These are phyloP conservation scores for Pistacia vera DNA, from an alignment of 345 rosid species.

Conservation along the genomic window DNA sequence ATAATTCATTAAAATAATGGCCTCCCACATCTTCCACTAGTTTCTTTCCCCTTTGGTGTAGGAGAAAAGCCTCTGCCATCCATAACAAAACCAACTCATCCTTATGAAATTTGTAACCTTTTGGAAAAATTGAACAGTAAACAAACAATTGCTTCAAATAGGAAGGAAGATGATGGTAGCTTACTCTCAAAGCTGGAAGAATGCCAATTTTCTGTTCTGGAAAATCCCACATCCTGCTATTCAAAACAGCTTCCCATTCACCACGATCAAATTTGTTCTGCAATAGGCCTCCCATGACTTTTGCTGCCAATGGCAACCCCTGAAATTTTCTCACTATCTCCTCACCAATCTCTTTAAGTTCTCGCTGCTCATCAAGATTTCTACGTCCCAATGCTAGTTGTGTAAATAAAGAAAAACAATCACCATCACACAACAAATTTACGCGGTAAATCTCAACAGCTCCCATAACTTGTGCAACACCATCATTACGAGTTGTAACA, in stretches of 20 bases:
- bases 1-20: not conserved
- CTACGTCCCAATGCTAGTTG: not conserved
- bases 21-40: not conserved
- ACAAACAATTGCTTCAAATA: slow-evolving; percentile 7
- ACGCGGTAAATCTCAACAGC: not conserved
- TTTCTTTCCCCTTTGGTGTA: not conserved
- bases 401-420: slow-evolving; percentile 9
- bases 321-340: slow-evolving; percentile 19
- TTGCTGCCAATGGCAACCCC: slow-evolving; percentile 18
- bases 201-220: not conserved
- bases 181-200: slow-evolving; percentile 10
- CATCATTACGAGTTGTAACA: no score
- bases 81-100: slow-evolving; percentile 10
- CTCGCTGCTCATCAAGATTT: not conserved
- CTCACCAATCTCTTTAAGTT: not conserved
- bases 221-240: slow-evolving; percentile 14
- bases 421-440: not conserved
- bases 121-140: not conserved
- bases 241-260: slow-evolving; percentile 7
- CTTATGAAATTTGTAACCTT: not conserved
- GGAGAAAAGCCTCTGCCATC: slow-evolving; percentile 17
- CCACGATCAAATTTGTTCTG: not conserved
- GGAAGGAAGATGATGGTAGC: slow-evolving; percentile 15
- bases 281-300: not conserved
- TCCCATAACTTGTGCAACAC: no score